phyloP scores from a whole-genome alignment of 495 filamentous ascomycete genomes.

The Cairneyella variabilis region DNA sequence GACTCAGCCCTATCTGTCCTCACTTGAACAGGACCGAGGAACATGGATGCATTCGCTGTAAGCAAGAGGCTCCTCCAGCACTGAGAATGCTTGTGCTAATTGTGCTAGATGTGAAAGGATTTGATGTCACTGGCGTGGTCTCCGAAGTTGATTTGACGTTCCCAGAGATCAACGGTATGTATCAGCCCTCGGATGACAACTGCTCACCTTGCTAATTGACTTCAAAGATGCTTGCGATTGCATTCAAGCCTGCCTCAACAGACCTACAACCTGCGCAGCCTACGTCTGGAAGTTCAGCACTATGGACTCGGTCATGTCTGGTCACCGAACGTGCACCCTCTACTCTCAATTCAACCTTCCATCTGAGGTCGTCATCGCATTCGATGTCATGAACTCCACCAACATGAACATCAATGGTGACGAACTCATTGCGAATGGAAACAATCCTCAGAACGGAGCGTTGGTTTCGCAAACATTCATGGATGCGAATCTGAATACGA shows the following conservation, averaged over 20 bases:
- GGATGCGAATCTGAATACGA: slow-evolving; percentile 2
- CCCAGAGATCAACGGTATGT: slow-evolving; percentile 1
- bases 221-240: not conserved
- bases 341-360: slow-evolving; percentile 3
- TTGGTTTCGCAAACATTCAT: not conserved
- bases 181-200: not conserved
- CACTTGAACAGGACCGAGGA: not conserved
- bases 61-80: not conserved
- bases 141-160: slow-evolving; percentile 4
- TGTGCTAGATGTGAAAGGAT: not conserved
- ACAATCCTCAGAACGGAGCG: not conserved
- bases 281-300: slow-evolving; percentile 2
- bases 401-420: slow-evolving; percentile 3
- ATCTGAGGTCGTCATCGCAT: not conserved
- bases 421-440: not conserved
- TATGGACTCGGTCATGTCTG: not conserved
- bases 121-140: slow-evolving; percentile 2
- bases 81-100: not conserved
- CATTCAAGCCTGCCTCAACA: slow-evolving; percentile 1
- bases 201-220: not conserved
- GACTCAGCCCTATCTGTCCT: not conserved
- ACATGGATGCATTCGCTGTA: slow-evolving; percentile 1
- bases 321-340: slow-evolving; percentile 1
- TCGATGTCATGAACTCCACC: not conserved
- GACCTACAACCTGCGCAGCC: not conserved